phyloP scores from a whole-genome alignment of 306 rosid species.

The Echinosophora koreensis region DNA sequence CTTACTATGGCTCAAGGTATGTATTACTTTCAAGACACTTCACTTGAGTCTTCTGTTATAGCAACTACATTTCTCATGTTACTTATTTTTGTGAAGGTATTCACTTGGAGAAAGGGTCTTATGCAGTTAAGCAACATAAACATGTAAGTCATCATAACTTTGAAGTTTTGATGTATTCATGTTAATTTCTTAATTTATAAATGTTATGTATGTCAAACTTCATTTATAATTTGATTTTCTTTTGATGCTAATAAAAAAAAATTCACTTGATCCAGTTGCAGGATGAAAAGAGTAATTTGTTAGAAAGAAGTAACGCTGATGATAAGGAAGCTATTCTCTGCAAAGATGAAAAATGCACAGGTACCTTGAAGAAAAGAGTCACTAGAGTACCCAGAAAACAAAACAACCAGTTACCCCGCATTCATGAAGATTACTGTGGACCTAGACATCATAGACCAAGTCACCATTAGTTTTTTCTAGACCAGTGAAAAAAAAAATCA shows the following conservation, averaged over 20 bases:
- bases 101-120: conserved; percentile 62
- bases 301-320: conserved; percentile 20
- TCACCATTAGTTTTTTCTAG: conserved; percentile 52
- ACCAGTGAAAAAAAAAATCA: not conserved
- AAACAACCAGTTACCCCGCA: conserved; percentile 54
- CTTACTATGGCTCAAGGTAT: conserved; percentile 64
- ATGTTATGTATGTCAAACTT: not conserved
- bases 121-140: conserved; percentile 42
- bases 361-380: conserved; percentile 58
- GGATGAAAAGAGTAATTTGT: conserved; percentile 47
- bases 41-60: not conserved
- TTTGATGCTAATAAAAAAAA: not conserved
- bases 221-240: not conserved
- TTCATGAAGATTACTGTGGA: conserved; percentile 72
- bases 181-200: not conserved
- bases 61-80: conserved; percentile 11
- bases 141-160: conserved; percentile 51
- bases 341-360: conserved; percentile 56
- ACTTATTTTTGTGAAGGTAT: conserved; percentile 59
- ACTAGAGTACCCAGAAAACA: conserved; percentile 57
- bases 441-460: conserved; percentile 67
- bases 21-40: not conserved
- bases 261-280: conserved; percentile 41
- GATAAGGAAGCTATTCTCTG: conserved; percentile 40
- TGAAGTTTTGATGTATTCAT: not conserved